Evolutionary conservation across 2,329 filamentous ascomycete genomes (phyloP).

Genomic region (Diplodia mutila): DNA sequence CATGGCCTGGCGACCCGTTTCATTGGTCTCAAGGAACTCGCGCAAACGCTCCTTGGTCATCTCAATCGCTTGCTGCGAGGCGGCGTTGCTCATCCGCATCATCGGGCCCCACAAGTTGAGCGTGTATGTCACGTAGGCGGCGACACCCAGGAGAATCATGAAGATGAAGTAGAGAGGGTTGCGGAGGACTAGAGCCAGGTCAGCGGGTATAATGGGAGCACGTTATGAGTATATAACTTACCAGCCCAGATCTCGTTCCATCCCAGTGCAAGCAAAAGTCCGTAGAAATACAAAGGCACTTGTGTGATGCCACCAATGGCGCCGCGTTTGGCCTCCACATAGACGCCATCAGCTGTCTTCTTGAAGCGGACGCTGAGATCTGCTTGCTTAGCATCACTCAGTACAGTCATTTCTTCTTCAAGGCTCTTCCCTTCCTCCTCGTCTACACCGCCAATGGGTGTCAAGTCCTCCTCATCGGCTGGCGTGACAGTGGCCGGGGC

Average conservation of each 20-base stretch:
- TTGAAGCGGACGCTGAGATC: constrained; percentile 95
- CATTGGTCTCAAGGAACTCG: constrained; percentile 86
- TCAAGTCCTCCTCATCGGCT: constrained; percentile 87
- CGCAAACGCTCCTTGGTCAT: constrained; percentile 90
- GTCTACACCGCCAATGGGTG: constrained; percentile 89
- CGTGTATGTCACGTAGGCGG: constrained; percentile 86
- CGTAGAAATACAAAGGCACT: constrained; percentile 94
- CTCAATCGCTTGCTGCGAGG: constrained; percentile 80
- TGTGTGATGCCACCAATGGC: constrained; percentile 95
- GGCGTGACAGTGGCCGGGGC: constrained; percentile 74
- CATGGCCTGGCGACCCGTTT: constrained; percentile 81
- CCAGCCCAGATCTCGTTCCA: constrained; percentile 98
- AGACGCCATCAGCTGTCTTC: constrained; percentile 96
- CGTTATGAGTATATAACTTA: constrained; percentile 54
- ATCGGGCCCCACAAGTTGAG: constrained; percentile 97
- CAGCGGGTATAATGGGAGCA: neutral
- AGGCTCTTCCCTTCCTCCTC: constrained; percentile 93
- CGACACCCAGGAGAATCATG: constrained; percentile 74
- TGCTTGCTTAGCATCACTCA: constrained; percentile 86
- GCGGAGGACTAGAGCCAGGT: constrained; percentile 69
- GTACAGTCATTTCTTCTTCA: constrained; percentile 95
- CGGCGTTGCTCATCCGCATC: constrained; percentile 91
- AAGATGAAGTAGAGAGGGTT: constrained; percentile 94
- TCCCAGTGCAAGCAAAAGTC: constrained; percentile 82
- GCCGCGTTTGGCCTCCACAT: constrained; percentile 95